phyloP scores from a whole-genome alignment of 371 early-diverging fungal genomes.

The Mucor sp. region DNA sequence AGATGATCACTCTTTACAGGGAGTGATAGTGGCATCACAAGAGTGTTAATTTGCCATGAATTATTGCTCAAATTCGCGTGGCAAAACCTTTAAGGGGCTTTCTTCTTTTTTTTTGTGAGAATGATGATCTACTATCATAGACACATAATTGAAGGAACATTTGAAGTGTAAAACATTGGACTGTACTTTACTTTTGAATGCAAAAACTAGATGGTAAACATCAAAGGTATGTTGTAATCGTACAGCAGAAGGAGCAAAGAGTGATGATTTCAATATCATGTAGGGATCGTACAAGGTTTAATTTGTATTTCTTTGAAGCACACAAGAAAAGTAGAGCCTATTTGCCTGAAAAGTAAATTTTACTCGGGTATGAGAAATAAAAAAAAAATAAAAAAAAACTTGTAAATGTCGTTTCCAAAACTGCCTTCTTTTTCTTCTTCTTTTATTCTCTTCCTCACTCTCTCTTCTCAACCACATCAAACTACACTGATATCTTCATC shows the following conservation, averaged over 20 bases:
- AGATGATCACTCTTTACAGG: background rate
- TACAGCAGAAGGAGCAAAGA: background rate
- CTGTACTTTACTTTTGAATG: too few relatives aligned
- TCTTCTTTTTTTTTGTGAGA: background rate
- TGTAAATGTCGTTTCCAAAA: background rate
- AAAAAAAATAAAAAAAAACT: slow-evolving; percentile 1
- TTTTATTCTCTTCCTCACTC: background rate
- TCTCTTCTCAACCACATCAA: background rate
- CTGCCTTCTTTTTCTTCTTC: slow-evolving; percentile 4
- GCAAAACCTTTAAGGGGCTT: slow-evolving; percentile 3
- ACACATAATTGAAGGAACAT: background rate
- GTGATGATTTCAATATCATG: background rate
- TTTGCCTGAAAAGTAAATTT: slow-evolving; percentile 26
- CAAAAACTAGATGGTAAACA: too few relatives aligned
- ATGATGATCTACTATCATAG: background rate
- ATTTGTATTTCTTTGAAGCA: background rate
- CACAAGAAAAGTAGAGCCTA: slow-evolving; percentile 1
- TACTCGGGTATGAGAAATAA: slow-evolving; percentile 19
- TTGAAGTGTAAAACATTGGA: too few relatives aligned
- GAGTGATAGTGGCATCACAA: background rate
- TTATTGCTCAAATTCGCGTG: background rate
- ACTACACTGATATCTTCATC: background rate
- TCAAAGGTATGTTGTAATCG: background rate
- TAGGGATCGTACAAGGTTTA: background rate
- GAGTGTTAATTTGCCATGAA: background rate